Evolutionary conservation across 2,329 filamentous ascomycete species (phyloP).

Genomic region (Rhytidhysteron rufulum): DNA sequence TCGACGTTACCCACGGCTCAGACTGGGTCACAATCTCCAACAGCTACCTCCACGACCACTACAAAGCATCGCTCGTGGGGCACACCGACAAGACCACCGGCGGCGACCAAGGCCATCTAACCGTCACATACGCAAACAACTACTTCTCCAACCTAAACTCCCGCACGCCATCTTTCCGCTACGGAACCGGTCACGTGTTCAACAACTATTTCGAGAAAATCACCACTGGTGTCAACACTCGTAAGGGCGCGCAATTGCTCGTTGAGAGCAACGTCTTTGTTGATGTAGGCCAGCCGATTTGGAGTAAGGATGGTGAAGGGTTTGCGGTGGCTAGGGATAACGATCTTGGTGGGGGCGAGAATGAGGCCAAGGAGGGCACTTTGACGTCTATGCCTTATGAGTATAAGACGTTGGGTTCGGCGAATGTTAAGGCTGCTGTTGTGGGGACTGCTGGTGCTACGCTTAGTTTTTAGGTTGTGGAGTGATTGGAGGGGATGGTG

Average conservation of each 20-base stretch:
- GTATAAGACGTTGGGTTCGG: slow-evolving; percentile 28
- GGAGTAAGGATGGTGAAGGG: slow-evolving; percentile 29
- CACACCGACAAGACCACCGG: slow-evolving; percentile 57
- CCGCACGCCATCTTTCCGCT: slow-evolving; percentile 60
- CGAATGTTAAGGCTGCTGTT: slow-evolving; percentile 36
- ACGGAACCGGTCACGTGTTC: slow-evolving; percentile 62
- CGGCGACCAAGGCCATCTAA: slow-evolving; percentile 60
- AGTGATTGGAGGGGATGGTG: background rate
- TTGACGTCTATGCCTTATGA: slow-evolving; percentile 33
- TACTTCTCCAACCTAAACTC: slow-evolving; percentile 62
- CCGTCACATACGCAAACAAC: slow-evolving; percentile 65
- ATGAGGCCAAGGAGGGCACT: slow-evolving; percentile 29
- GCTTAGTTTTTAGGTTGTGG: slow-evolving; percentile 26
- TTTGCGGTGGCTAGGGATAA: slow-evolving; percentile 37
- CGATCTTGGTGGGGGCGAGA: slow-evolving; percentile 33
- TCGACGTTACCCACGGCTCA: slow-evolving; percentile 61
- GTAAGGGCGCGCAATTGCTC: slow-evolving; percentile 40
- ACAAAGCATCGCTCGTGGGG: slow-evolving; percentile 57
- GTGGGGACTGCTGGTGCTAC: slow-evolving; percentile 38
- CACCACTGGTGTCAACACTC: slow-evolving; percentile 39
- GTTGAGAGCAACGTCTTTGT: slow-evolving; percentile 41
- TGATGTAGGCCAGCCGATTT: slow-evolving; percentile 30
- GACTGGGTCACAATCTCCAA: slow-evolving; percentile 60
- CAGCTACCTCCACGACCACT: slow-evolving; percentile 55
- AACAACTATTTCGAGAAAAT: slow-evolving; percentile 47